Percentiles rank a stretch among this genome's conserved stretches.
These are phyloP conservation scores for Starmerella powellii DNA, from an alignment of 805 yeast species.

Conservation along the genomic window DNA sequence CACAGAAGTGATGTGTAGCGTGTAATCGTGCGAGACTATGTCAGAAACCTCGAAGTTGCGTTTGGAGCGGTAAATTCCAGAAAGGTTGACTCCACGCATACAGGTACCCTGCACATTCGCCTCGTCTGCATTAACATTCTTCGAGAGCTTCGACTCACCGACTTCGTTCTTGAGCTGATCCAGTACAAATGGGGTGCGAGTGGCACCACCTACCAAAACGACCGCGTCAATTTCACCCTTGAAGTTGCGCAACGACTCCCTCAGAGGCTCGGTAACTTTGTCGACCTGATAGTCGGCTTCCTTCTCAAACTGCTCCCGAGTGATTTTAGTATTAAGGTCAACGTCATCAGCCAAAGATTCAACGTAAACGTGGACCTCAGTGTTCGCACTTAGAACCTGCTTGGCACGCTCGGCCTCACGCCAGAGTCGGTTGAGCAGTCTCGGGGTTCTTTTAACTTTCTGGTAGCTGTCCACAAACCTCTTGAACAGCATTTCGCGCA, in stretches of 20 bases:
- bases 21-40: conserved; percentile 39
- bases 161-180: conserved; percentile 37
- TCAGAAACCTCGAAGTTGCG: conserved; percentile 46
- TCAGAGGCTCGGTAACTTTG: conserved; percentile 42
- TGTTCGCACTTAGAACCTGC: conserved; percentile 72
- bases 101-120: conserved; percentile 84
- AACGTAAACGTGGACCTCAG: conserved; percentile 61
- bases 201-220: conserved; percentile 79
- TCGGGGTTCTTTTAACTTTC: conserved; percentile 35
- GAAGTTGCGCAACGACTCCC: conserved; percentile 36
- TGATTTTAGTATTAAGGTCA: conserved; percentile 56
- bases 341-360: conserved; percentile 63
- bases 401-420: conserved; percentile 86
- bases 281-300: conserved; percentile 30
- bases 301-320: conserved; percentile 74
- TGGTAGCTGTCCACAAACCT: conserved; percentile 43
- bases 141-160: conserved; percentile 45
- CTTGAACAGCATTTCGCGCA: conserved; percentile 48
- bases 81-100: conserved; percentile 63
- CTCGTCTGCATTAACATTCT: conserved; percentile 90
- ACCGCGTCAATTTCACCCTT: conserved; percentile 32
- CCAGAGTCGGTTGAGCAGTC: conserved; percentile 54
- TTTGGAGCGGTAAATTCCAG: conserved; percentile 54
- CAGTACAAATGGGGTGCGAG: conserved; percentile 76
- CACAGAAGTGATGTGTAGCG: conserved; percentile 29